These are phyloP conservation scores for Trichophyton verrucosum DNA, from an alignment of 2,329 filamentous ascomycete genomes.

Conservation along the genomic window DNA sequence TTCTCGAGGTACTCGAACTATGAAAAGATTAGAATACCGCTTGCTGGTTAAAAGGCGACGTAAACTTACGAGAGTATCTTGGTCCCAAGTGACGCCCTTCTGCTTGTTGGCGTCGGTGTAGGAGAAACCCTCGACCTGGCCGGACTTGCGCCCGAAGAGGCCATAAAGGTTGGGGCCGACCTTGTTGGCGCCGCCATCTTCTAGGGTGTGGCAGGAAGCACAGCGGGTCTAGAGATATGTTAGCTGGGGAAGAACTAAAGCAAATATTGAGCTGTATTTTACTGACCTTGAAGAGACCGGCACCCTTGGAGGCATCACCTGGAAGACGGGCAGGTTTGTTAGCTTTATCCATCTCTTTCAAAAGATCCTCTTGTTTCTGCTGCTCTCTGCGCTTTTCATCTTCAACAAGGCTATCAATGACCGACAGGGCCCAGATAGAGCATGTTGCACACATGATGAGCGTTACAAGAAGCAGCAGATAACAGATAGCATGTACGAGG, in stretches of 20 bases:
- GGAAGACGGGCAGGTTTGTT: slow-evolving; percentile 6
- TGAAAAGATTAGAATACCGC: slow-evolving; percentile 14
- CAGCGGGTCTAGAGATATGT: slow-evolving; percentile 69
- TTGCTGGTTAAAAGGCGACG: background rate
- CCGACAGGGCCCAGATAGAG: background rate
- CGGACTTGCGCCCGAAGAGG: slow-evolving; percentile 92
- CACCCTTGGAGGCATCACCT: slow-evolving; percentile 14
- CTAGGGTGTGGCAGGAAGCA: slow-evolving; percentile 96
- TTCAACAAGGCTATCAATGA: slow-evolving; percentile 1
- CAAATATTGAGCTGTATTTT: slow-evolving; percentile 3
- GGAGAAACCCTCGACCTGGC: slow-evolving; percentile 78
- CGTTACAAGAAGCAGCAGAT: background rate
- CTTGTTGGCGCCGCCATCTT: slow-evolving; percentile 87
- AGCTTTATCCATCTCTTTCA: slow-evolving; percentile 6
- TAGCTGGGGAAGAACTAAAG: slow-evolving; percentile 17
- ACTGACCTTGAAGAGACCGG: slow-evolving; percentile 14
- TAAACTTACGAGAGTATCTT: slow-evolving; percentile 61
- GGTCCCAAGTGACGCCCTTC: slow-evolving; percentile 81
- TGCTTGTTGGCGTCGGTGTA: slow-evolving; percentile 99
- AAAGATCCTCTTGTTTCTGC: background rate
- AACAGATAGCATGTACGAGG: background rate
- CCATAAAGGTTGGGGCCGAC: slow-evolving; percentile 94
- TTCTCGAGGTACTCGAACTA: slow-evolving; percentile 98
- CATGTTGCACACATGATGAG: background rate
- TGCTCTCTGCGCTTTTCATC: slow-evolving; percentile 6